Evolutionary conservation across 2,329 filamentous ascomycete genomes (phyloP).

Genomic region (Diaporthe batatas): DNA sequence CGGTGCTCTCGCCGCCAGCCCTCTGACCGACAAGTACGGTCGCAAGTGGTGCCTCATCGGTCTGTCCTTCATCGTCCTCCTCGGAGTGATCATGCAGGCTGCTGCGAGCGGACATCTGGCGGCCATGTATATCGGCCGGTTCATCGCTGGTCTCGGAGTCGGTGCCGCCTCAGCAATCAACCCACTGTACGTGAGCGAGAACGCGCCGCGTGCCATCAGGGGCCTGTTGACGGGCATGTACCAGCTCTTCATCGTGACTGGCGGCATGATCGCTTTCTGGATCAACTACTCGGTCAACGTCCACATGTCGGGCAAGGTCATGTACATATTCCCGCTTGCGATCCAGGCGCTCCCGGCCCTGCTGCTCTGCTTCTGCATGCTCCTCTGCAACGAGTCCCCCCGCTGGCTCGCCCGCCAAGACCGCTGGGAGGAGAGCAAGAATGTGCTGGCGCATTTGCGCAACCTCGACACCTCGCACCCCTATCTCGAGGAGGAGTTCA

Average conservation of each 20-base stretch:
- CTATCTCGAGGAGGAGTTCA: conserved; percentile 70
- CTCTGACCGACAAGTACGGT: conserved; percentile 65
- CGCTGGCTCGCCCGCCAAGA: conserved; percentile 75
- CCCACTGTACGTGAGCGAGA: conserved; percentile 61
- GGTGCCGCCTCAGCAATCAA: conserved; percentile 59
- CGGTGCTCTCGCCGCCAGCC: conserved; percentile 60
- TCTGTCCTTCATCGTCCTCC: conserved; percentile 66
- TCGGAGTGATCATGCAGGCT: conserved; percentile 73
- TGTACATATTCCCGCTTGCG: conserved; percentile 72
- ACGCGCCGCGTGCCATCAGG: conserved; percentile 59
- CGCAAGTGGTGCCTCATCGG: conserved; percentile 66
- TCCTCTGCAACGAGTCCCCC: conserved; percentile 74
- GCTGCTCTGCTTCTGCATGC: conserved; percentile 70
- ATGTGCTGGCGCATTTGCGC: conserved; percentile 67
- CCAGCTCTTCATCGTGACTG: conserved; percentile 61
- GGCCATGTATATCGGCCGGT: conserved; percentile 73
- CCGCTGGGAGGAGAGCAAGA: conserved; percentile 72
- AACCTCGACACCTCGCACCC: conserved; percentile 65
- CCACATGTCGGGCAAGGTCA: conserved; percentile 48
- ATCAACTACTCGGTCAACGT: conserved; percentile 57
- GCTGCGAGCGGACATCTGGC: conserved; percentile 68
- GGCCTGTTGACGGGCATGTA: conserved; percentile 60
- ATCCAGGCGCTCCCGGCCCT: conserved; percentile 74
- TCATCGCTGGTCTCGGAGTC: conserved; percentile 61
- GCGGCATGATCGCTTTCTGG: conserved; percentile 60